Conservation (phyloP, 805 yeast species). For the Wickerhamiella allomyrinae region DNA sequence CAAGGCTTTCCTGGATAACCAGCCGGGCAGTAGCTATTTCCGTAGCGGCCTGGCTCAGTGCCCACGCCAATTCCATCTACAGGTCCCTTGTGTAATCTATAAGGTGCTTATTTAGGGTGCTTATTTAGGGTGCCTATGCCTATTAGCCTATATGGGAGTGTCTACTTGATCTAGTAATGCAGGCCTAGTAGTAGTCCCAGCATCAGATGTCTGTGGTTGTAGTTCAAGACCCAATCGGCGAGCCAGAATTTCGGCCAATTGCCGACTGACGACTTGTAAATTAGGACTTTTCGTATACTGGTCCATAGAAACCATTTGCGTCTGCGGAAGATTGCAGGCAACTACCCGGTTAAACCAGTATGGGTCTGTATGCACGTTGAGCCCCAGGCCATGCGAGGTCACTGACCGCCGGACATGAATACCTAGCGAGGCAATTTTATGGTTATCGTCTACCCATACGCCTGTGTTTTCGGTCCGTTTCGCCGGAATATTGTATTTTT, state of each 20-base stretch:
- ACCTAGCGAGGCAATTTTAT: conserved; percentile 81
- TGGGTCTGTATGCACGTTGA: conserved; percentile 65
- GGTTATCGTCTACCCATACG: conserved; percentile 53
- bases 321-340: conserved; percentile 75
- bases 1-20: background rate
- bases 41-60: background rate
- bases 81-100: background rate
- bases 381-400: conserved; percentile 79
- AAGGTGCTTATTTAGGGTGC: background rate
- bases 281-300: conserved; percentile 5
- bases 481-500: conserved; percentile 30
- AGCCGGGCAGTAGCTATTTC: background rate
- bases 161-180: no score
- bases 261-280: background rate
- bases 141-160: no score
- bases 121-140: no score
- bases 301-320: conserved; percentile 34
- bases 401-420: conserved; percentile 71
- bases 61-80: background rate
- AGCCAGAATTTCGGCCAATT: conserved; percentile 1
- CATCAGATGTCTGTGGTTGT: no score
- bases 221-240: background rate
- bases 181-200: no score
- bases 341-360: conserved; percentile 53
- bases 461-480: conserved; percentile 63